A percentile compares a stretch with the other conserved stretches of the same genome.
phyloP scores from a whole-genome alignment of 768 basidiomycete species.

The Tulasnella sp. region DNA sequence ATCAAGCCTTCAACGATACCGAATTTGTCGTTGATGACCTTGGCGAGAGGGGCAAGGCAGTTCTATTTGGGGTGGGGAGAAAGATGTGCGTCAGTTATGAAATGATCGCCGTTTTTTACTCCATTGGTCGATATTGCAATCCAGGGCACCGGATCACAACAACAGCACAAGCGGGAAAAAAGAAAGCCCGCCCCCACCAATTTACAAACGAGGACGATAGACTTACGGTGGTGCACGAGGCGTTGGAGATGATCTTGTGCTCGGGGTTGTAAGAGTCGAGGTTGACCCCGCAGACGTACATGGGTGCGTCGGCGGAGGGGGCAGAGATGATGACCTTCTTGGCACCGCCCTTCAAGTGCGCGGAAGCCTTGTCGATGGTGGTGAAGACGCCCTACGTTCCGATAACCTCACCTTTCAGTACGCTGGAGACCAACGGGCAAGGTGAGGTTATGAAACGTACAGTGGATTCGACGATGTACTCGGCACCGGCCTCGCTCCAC shows the following conservation, averaged over 20 bases:
- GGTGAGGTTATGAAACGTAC: constrained; percentile 31
- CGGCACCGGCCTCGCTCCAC: constrained; percentile 72
- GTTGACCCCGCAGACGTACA: constrained; percentile 95
- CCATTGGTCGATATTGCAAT: not conserved
- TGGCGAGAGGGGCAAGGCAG: constrained; percentile 98
- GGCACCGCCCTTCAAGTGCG: constrained; percentile 95
- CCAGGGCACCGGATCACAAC: not conserved
- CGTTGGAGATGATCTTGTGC: constrained; percentile 93
- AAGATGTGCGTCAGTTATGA: not conserved
- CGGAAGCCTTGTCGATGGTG: constrained; percentile 81
- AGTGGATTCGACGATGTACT: constrained; percentile 95
- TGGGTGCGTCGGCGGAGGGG: constrained; percentile 92
- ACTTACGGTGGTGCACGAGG: constrained; percentile 80
- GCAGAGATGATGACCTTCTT: constrained; percentile 99
- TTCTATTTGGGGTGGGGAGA: constrained; percentile 31
- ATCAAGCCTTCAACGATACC: constrained; percentile 95
- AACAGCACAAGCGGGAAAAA: not conserved
- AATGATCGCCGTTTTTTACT: not conserved
- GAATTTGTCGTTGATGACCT: constrained; percentile 95
- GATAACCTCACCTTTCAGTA: not conserved
- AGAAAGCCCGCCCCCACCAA: no score
- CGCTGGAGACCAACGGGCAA: not conserved
- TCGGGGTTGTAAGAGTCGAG: constrained; percentile 82
- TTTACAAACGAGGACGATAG: not conserved
- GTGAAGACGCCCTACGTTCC: constrained; percentile 81